Base-by-base conservation (phyloP, 176 grass and related monocot species). In the Hsuehochloa calcarea region DNA sequence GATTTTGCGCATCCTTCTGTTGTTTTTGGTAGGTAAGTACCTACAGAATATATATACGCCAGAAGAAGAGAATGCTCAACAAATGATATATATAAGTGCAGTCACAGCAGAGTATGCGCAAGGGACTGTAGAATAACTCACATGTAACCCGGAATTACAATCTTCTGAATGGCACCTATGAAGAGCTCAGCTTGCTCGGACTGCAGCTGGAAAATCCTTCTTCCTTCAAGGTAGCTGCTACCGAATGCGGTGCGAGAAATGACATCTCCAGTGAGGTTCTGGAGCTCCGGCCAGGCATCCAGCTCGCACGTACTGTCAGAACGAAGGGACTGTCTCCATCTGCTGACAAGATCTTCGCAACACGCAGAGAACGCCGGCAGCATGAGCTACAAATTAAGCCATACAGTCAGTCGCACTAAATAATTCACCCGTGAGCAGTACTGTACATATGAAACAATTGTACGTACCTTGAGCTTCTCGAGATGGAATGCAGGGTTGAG, bases 201-300 rank as follows among this genome's bases (percentile, higher is more conserved):
- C 38, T 90, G 93, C 26, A 95, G 74, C 19, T 90, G 82, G 55
- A 95, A 90, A 54, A 92, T 92, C 31, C 69, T 86, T 52, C 78
- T 82, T 43, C 90, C 90, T 88, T 94, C 84, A 14, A 78, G 47
- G 34, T 82, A 89, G 63, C 79, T 87, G 68, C 77, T 80, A 47
- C 77, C n/a, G 45, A 86, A 86, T 0, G 77, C 85, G 12, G 77
- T 72, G 16, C 77, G 68, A 19, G 85, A 87, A 34, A 87, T 87
- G 68, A 81, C 77, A 65, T 87, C 77, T 29, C 85, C 85, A 0
- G 76, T 87, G 0, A 87, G 35, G 85, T 27, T 72, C 43, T 80
- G 68, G 20, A 86, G 31, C 77, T 86, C 77, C 8, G 85, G 77
- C 85, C 77, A 80, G 16, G 81, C 77, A 56, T 87, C 77, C 59